Conservation (phyloP, 495 filamentous ascomycete species). For the Aspergillus leporis region DNA sequence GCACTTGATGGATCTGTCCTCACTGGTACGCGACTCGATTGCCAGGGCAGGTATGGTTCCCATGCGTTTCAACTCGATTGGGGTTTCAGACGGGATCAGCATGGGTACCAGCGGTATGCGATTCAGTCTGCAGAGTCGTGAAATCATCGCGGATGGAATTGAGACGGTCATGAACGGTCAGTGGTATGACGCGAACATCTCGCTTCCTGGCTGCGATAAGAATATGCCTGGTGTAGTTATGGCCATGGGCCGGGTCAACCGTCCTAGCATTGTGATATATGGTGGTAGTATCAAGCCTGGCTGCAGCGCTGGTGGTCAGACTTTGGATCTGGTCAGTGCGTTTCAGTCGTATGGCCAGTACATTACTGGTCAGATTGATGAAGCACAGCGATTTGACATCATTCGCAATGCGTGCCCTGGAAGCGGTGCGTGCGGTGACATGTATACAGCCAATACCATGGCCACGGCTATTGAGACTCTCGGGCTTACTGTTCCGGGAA, state of each 20-base stretch:
- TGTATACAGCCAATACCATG: slow-evolving; percentile 99
- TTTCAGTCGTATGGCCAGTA: slow-evolving; percentile 99
- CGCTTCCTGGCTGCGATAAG: slow-evolving; percentile 97
- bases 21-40: slow-evolving; percentile 81
- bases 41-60: slow-evolving; percentile 74
- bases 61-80: slow-evolving; percentile 97
- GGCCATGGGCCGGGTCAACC: slow-evolving; percentile 94
- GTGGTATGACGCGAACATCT: slow-evolving; percentile 99
- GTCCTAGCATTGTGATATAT: slow-evolving; percentile 95
- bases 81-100: slow-evolving; percentile 71
- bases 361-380: slow-evolving; percentile 84
- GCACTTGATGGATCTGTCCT: slow-evolving; percentile 88
- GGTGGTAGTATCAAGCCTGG: slow-evolving; percentile 93
- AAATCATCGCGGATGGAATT: slow-evolving; percentile 95
- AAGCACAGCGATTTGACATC: slow-evolving; percentile 89
- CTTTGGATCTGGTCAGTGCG: slow-evolving; percentile 90
- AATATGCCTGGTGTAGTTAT: slow-evolving; percentile 99
- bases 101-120: slow-evolving; percentile 77
- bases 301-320: slow-evolving; percentile 71
- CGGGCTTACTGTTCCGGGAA: slow-evolving; percentile 93
- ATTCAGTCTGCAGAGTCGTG: slow-evolving; percentile 88
- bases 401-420: slow-evolving; percentile 94
- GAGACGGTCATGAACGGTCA: slow-evolving; percentile 99
- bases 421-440: slow-evolving; percentile 91
- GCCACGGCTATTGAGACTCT: slow-evolving; percentile 91